Evolutionary conservation across 1,139 yeast genomes (phyloP).

Genomic region (Sugiyamaella paludigena): DNA sequence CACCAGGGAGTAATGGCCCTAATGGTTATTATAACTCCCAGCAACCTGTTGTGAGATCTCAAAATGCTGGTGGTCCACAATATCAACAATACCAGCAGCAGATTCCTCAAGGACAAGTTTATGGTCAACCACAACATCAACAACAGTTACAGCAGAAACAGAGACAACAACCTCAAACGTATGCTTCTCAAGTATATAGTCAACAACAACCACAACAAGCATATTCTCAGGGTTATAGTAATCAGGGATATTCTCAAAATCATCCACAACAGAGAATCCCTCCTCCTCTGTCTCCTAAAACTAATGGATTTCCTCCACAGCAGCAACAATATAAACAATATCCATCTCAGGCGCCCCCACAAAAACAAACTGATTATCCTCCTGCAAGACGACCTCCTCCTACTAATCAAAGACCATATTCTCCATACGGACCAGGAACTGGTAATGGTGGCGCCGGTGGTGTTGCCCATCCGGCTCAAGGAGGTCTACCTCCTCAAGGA

Average conservation of each 20-base stretch:
- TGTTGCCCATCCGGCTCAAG: neutral
- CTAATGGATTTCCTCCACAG: neutral
- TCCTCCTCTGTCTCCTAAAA: neutral
- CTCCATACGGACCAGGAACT: no score
- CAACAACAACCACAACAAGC: neutral
- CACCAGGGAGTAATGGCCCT: no score
- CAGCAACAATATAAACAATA: neutral
- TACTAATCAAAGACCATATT: neutral
- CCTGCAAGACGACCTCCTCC: neutral
- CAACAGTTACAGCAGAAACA: no score
- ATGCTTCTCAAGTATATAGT: neutral
- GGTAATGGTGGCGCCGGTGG: neutral
- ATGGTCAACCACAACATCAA: no score
- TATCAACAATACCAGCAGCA: no score
- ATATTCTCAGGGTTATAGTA: neutral
- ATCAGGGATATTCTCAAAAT: neutral
- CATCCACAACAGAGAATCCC: neutral
- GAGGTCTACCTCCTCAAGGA: neutral
- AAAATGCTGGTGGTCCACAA: no score
- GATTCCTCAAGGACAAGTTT: no score
- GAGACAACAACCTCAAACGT: no score
- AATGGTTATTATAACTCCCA: no score
- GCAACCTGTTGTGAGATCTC: no score
- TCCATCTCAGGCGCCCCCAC: neutral
- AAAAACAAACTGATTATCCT: neutral